phyloP scores from a whole-genome alignment of 768 basidiomycete species.

The Albatrellus ellisii region DNA sequence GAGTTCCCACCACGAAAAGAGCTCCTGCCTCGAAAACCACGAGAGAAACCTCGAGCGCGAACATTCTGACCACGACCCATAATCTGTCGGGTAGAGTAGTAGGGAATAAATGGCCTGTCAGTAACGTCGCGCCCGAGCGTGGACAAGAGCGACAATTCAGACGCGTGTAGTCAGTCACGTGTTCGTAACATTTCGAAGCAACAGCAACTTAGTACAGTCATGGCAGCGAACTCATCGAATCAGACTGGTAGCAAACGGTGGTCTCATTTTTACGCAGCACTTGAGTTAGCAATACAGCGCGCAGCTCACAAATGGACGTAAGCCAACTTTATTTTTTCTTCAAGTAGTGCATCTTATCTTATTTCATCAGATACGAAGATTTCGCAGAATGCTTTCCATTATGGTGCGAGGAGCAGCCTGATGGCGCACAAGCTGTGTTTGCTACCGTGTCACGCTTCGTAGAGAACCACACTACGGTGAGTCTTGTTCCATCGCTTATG shows the following conservation, averaged over 20 bases:
- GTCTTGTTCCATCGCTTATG: neutral
- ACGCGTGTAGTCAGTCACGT: too few relatives aligned
- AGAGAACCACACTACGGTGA: conserved; percentile 42
- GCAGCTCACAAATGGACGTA: conserved; percentile 42
- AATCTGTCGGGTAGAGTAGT: too few relatives aligned
- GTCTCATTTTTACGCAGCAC: conserved; percentile 36
- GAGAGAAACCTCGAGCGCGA: conserved; percentile 20
- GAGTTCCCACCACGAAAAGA: conserved; percentile 27
- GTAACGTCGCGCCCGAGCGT: too few relatives aligned
- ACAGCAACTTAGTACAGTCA: too few relatives aligned
- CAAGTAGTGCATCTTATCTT: neutral
- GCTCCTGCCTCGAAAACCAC: conserved; percentile 26
- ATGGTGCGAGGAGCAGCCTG: conserved; percentile 25
- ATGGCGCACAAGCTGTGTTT: conserved; percentile 21
- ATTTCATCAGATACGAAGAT: conserved; percentile 29
- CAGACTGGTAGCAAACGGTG: conserved; percentile 28
- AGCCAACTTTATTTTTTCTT: conserved; percentile 14
- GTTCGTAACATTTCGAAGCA: too few relatives aligned
- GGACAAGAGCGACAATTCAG: too few relatives aligned
- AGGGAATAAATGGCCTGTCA: too few relatives aligned
- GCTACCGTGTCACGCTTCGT: conserved; percentile 61
- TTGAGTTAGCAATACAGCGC: conserved; percentile 39
- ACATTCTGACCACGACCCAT: too few relatives aligned
- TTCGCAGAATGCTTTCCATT: conserved; percentile 28
- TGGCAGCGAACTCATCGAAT: conserved; percentile 17